Evolutionary conservation across 2,329 filamentous ascomycete genomes (phyloP).

Genomic region (Talaromyces pinophilus): DNA sequence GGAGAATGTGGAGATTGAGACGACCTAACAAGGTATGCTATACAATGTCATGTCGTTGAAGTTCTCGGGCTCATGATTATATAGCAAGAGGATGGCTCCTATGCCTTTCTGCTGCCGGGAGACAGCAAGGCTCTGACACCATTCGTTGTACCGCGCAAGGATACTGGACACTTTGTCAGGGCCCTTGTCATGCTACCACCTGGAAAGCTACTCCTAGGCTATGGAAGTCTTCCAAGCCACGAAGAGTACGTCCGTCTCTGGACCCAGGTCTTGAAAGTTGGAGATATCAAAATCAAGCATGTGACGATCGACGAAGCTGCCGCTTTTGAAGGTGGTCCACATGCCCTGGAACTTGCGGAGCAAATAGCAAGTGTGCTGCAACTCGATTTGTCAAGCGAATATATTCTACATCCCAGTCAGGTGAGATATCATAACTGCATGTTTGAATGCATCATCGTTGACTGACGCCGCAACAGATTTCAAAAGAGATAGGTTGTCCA

Average conservation of each 20-base stretch:
- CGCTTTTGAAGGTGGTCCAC: slow-evolving; percentile 2
- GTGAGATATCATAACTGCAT: background rate
- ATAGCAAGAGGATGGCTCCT: background rate
- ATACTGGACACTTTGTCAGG: background rate
- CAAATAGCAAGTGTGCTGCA: background rate
- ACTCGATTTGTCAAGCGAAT: background rate
- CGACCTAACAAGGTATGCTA: background rate
- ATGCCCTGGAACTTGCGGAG: background rate
- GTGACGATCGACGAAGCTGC: slow-evolving; percentile 3
- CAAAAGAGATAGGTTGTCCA: slow-evolving; percentile 7
- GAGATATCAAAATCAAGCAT: background rate
- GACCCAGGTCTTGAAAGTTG: background rate
- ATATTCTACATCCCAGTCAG: slow-evolving; percentile 1
- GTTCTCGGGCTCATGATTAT: background rate
- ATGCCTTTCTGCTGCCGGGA: background rate
- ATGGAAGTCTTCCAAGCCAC: background rate
- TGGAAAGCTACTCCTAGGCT: background rate
- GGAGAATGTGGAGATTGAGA: slow-evolving; percentile 1
- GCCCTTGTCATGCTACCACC: slow-evolving; percentile 3
- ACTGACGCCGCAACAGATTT: background rate
- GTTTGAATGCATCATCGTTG: background rate
- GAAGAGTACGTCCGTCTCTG: slow-evolving; percentile 2
- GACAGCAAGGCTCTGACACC: background rate
- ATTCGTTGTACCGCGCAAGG: background rate
- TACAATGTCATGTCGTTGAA: background rate